Evolutionary conservation across 192 early-diverging fungal genomes (phyloP), one percentile per base, ranked within the genome.

Genomic region (Coemansia sp.): DNA sequence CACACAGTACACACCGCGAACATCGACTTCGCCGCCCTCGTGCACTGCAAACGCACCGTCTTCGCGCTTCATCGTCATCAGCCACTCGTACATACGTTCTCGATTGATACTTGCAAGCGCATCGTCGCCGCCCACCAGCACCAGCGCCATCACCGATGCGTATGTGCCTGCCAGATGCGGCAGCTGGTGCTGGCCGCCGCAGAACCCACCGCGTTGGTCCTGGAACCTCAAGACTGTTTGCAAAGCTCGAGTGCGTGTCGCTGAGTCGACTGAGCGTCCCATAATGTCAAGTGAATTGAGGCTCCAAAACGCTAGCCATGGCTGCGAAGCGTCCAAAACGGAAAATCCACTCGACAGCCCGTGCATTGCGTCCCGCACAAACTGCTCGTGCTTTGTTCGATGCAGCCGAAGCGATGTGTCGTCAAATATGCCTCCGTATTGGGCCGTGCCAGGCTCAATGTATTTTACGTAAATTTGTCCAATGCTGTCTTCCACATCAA

Each of bases 241-340:
- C 7, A 71, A 18, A 3, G 63, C 83, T 70, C 85, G 71, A 14
- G 69, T 34, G 5, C 83, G 82, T 12, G 86, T 51, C 18, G 66
- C 67, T 4, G 63, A 54, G 25, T 85, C 70, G 34, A 93, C 74
- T 4, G 65, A 65, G 37, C 79, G 61, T 15, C 84, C 88, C 50
- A 98, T 61, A 2, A 98, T 76, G 71, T 89, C 90, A 7, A 96
- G 82, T 2, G 91, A 81, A 58, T 96, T 93, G 40, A 93, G 61
- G 23, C 89, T 88, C 96, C 96, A 98, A 60, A 92, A 95, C 7
- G 88, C 78, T 23, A 98, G 72, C 96, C 96, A 98, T 21, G 94
- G 93, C 63, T 88, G 87, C 57, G 86, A 88, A 11, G 96, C 89
- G 71, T 98, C 96, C 24, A 94, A 82, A 0, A 74, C 82, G 5